phyloP scores from a whole-genome alignment of 2,329 filamentous ascomycete genomes.

The Fusarium sp. region DNA sequence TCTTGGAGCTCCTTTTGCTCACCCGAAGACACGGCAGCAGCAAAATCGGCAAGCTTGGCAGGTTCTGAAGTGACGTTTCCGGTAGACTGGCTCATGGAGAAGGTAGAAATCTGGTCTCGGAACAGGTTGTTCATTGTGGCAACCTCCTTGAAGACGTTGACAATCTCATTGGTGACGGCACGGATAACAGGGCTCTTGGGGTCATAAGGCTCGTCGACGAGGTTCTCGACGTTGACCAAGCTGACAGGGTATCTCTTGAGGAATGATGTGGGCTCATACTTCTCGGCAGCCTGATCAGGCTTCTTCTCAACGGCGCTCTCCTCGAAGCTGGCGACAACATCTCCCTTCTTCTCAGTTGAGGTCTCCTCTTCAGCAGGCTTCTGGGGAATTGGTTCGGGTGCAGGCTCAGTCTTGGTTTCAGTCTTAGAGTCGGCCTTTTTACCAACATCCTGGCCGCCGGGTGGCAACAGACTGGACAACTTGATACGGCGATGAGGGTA shows the following conservation, averaged over 20 bases:
- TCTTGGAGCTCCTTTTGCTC: slow-evolving; percentile 93
- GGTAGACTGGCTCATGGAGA: slow-evolving; percentile 93
- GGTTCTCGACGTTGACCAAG: slow-evolving; percentile 93
- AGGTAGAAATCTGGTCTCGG: slow-evolving; percentile 96
- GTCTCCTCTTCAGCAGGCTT: slow-evolving; percentile 65
- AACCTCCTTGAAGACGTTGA: slow-evolving; percentile 98
- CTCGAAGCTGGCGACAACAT: slow-evolving; percentile 97
- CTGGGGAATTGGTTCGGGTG: slow-evolving; percentile 69
- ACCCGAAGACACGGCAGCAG: slow-evolving; percentile 93
- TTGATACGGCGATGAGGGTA: slow-evolving; percentile 96
- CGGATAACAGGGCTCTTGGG: slow-evolving; percentile 89
- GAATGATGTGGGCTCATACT: slow-evolving; percentile 91
- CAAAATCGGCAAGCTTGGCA: slow-evolving; percentile 95
- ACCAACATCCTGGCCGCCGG: slow-evolving; percentile 61
- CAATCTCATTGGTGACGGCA: slow-evolving; percentile 95
- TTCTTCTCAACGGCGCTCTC: slow-evolving; percentile 76
- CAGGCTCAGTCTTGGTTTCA: slow-evolving; percentile 59
- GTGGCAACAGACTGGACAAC: slow-evolving; percentile 84
- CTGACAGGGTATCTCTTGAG: slow-evolving; percentile 91
- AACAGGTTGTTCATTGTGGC: slow-evolving; percentile 94
- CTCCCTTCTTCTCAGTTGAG: slow-evolving; percentile 79
- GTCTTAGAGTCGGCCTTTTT: slow-evolving; percentile 65
- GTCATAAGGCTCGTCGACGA: slow-evolving; percentile 88
- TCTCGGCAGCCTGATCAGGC: slow-evolving; percentile 60
- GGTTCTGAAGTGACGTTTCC: slow-evolving; percentile 96